These are phyloP conservation scores for Tricholoma furcatifolium DNA, from an alignment of 768 basidiomycete genomes.

Conservation along the genomic window DNA sequence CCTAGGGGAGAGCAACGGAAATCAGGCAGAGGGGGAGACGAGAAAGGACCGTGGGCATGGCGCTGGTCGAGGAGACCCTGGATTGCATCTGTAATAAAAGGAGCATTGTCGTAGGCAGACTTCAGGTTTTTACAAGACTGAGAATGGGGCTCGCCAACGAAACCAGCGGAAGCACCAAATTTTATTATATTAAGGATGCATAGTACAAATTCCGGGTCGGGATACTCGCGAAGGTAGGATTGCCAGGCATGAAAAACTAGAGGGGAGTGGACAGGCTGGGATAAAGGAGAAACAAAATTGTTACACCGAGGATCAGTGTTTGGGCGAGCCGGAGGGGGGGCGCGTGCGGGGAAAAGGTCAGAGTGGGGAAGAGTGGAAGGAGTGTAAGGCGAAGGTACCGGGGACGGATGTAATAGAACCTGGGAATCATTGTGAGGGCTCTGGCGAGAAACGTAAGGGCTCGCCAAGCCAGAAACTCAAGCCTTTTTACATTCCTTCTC, in stretches of 20 bases:
- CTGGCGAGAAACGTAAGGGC: too few relatives aligned
- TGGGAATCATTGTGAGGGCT: too few relatives aligned
- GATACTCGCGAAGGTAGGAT: conserved; percentile 24
- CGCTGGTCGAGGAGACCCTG: conserved; percentile 1
- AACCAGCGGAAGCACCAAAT: conserved; percentile 26
- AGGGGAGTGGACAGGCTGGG: conserved; percentile 3
- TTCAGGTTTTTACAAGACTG: conserved; percentile 23
- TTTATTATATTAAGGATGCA: conserved; percentile 16
- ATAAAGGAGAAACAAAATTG: background rate
- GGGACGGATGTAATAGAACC: too few relatives aligned
- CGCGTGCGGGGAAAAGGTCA: background rate
- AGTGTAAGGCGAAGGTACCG: too few relatives aligned
- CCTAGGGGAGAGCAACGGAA: conserved; percentile 23
- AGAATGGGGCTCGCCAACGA: conserved; percentile 10
- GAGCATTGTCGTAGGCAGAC: conserved; percentile 20
- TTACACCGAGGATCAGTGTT: conserved; percentile 27
- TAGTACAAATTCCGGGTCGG: conserved; percentile 25
- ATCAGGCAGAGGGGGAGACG: conserved; percentile 12
- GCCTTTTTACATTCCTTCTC: conserved; percentile 5
- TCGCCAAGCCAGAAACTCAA: too few relatives aligned
- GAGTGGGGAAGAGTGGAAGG: background rate
- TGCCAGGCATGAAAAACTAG: conserved; percentile 21
- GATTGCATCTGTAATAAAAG: too few relatives aligned
- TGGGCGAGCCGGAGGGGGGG: conserved; percentile 7
- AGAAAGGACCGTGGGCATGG: conserved; percentile 22